Percentiles rank a stretch among this genome's conserved stretches.
Conservation (phyloP, 1,284 basidiomycete genomes). For the Hypsizygus ulmarius region DNA sequence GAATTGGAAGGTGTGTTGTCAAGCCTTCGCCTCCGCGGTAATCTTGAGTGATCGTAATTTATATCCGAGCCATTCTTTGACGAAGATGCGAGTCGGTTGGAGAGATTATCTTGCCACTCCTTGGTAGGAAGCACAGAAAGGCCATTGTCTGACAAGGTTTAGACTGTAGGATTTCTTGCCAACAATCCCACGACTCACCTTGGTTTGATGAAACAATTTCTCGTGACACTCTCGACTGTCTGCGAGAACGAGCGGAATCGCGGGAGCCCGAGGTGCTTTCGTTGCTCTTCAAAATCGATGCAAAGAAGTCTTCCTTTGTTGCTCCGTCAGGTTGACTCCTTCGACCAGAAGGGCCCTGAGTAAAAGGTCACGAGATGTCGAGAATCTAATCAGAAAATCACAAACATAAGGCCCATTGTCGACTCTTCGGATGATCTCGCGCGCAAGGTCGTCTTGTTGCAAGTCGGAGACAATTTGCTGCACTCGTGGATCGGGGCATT, state of each 20-base stretch:
- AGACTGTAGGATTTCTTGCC: background rate
- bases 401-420: slow-evolving; percentile 74
- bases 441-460: slow-evolving; percentile 65
- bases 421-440: slow-evolving; percentile 69
- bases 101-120: slow-evolving; percentile 75
- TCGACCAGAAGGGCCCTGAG: slow-evolving; percentile 63
- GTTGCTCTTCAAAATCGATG: slow-evolving; percentile 63
- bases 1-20: slow-evolving; percentile 24
- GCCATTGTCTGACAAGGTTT: slow-evolving; percentile 45
- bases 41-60: slow-evolving; percentile 14
- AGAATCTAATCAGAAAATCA: slow-evolving; percentile 6
- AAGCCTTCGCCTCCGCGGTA: slow-evolving; percentile 41
- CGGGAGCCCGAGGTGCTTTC: slow-evolving; percentile 38
- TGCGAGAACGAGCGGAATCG: slow-evolving; percentile 62
- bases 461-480: slow-evolving; percentile 68
- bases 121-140: slow-evolving; percentile 62
- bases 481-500: slow-evolving; percentile 70
- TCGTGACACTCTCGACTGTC: slow-evolving; percentile 71
- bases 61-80: slow-evolving; percentile 15
- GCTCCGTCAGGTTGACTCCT: slow-evolving; percentile 47
- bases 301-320: slow-evolving; percentile 69
- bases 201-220: slow-evolving; percentile 70
- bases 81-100: slow-evolving; percentile 46
- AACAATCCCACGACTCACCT: slow-evolving; percentile 36
- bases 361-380: slow-evolving; percentile 8